Evolutionary conservation across 495 filamentous ascomycete species (phyloP).

Genomic region (Schizothecium vesticola): DNA sequence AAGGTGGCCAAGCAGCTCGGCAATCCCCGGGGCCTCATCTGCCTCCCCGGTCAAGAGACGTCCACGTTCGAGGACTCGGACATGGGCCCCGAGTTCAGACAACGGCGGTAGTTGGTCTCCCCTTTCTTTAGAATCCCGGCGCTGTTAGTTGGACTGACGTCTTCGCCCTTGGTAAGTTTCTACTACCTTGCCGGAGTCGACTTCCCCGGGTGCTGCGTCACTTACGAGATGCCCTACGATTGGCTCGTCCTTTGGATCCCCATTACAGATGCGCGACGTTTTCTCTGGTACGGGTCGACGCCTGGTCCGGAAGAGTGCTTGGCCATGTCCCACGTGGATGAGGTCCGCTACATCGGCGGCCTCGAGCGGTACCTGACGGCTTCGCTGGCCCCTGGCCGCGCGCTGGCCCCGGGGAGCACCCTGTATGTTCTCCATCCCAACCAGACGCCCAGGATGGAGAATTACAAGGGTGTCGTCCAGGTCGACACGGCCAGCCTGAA

Average conservation of each 20-base stretch:
- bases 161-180: constrained; percentile 39
- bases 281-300: constrained; percentile 58
- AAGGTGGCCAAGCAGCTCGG: constrained; percentile 64
- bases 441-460: constrained; percentile 35
- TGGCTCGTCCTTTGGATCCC: constrained; percentile 57
- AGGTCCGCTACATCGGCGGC: constrained; percentile 37
- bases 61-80: constrained; percentile 56
- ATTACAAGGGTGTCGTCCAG: constrained; percentile 27
- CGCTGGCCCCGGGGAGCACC: constrained; percentile 27
- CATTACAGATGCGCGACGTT: constrained; percentile 46
- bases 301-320: constrained; percentile 47
- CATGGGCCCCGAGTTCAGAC: constrained; percentile 54
- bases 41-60: constrained; percentile 48
- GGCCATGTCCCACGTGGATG: constrained; percentile 48
- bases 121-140: not conserved
- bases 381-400: constrained; percentile 2
- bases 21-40: constrained; percentile 56
- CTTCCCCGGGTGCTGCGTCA: constrained; percentile 56
- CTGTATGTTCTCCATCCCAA: constrained; percentile 41
- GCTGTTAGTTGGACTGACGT: not conserved
- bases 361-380: constrained; percentile 29
- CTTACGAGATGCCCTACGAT: constrained; percentile 57
- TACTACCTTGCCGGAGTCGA: constrained; percentile 61
- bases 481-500: constrained; percentile 46
- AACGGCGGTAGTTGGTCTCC: constrained; percentile 51